These are phyloP conservation scores for Linum tenue DNA, from an alignment of 345 rosid genomes.

Conservation along the genomic window DNA sequence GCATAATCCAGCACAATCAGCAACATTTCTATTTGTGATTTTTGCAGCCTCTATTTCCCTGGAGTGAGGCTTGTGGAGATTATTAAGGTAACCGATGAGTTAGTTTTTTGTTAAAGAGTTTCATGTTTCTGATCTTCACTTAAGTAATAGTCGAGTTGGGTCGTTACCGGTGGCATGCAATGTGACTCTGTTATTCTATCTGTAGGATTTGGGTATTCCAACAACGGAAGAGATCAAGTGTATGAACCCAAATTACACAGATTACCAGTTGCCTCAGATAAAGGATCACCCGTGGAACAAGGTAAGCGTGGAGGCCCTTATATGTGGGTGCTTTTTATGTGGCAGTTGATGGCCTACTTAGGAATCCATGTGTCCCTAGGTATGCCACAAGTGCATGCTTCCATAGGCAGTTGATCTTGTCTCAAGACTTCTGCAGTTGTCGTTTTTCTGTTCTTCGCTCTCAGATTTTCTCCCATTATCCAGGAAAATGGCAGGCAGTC, in stretches of 20 bases:
- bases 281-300: constrained; percentile 99
- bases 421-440: constrained; percentile 75
- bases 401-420: constrained; percentile 96
- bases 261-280: constrained; percentile 94
- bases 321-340: not conserved
- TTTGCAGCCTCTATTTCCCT: constrained; percentile 74
- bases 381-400: constrained; percentile 93
- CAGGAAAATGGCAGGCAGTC: constrained; percentile 48
- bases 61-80: constrained; percentile 99
- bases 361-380: constrained; percentile 22
- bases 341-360: not conserved
- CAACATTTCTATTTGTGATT: too few relatives aligned
- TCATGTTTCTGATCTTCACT: too few relatives aligned
- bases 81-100: constrained; percentile 52
- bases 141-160: too few relatives aligned
- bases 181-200: not conserved
- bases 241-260: constrained; percentile 98
- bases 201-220: constrained; percentile 88
- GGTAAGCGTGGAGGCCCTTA: constrained; percentile 26
- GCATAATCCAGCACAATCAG: too few relatives aligned
- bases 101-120: not conserved
- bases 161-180: not conserved
- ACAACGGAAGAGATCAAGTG: constrained; percentile 97
- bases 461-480: too few relatives aligned
- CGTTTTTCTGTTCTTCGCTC: too few relatives aligned